These are phyloP conservation scores for Suhomyces yuchorum DNA, from an alignment of 1,139 yeast genomes.

Conservation along the genomic window DNA sequence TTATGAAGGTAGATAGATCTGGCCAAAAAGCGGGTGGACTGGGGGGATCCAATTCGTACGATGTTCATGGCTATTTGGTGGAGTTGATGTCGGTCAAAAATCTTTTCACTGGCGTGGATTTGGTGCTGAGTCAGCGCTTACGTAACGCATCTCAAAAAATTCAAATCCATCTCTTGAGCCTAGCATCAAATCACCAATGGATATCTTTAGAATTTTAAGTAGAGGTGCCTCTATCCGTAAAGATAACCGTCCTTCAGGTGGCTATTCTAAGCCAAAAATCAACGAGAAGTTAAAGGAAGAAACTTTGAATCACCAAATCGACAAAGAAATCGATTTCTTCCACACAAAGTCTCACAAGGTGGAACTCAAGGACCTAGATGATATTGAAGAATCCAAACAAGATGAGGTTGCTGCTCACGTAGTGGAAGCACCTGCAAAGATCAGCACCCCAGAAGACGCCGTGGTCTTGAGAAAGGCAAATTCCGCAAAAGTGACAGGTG, in stretches of 20 bases:
- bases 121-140: slow-evolving; percentile 8
- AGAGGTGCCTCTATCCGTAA: slow-evolving; percentile 83
- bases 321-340: slow-evolving; percentile 71
- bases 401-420: slow-evolving; percentile 18
- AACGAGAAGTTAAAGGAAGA: slow-evolving; percentile 35
- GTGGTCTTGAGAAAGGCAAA: slow-evolving; percentile 53
- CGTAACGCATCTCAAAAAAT: slow-evolving; percentile 6
- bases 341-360: slow-evolving; percentile 49
- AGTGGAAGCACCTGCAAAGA: slow-evolving; percentile 42
- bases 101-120: slow-evolving; percentile 7
- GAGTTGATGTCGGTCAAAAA: slow-evolving; percentile 12
- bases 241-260: slow-evolving; percentile 44
- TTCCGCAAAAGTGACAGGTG: slow-evolving; percentile 69
- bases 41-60: slow-evolving; percentile 12
- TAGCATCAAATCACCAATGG: slow-evolving; percentile 53
- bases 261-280: slow-evolving; percentile 43
- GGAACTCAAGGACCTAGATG: slow-evolving; percentile 25
- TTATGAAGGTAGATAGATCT: slow-evolving; percentile 43
- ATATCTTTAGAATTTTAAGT: slow-evolving; percentile 79
- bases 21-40: slow-evolving; percentile 14
- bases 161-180: background rate
- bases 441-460: slow-evolving; percentile 61
- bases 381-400: slow-evolving; percentile 16
- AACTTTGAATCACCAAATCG: slow-evolving; percentile 47
- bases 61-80: slow-evolving; percentile 4